phyloP scores from a whole-genome alignment of 768 basidiomycete species.

The Dioszegia crocea region DNA sequence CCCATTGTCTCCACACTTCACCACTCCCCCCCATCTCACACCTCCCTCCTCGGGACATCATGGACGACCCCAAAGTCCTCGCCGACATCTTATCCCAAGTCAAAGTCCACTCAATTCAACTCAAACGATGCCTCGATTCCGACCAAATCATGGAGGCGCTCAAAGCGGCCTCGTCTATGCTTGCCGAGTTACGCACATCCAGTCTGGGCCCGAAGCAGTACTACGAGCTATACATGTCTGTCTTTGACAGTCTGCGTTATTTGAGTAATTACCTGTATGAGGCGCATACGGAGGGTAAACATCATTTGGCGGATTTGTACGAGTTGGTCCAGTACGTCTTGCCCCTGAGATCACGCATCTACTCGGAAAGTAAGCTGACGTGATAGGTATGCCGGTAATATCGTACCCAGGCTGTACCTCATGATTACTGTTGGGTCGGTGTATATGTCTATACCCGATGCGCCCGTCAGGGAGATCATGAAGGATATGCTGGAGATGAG shows the following conservation, averaged over 20 bases:
- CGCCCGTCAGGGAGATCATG: slow-evolving; percentile 98
- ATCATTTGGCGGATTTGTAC: slow-evolving; percentile 96
- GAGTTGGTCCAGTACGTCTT: slow-evolving; percentile 90
- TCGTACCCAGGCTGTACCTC: slow-evolving; percentile 58
- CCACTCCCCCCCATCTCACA: neutral
- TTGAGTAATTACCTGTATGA: slow-evolving; percentile 90
- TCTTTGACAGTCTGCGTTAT: slow-evolving; percentile 92
- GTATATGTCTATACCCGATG: slow-evolving; percentile 97
- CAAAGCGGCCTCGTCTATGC: slow-evolving; percentile 95
- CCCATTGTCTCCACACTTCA: neutral
- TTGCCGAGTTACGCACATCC: slow-evolving; percentile 89
- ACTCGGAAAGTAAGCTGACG: slow-evolving; percentile 10
- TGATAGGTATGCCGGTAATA: slow-evolving; percentile 43
- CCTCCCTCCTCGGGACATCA: slow-evolving; percentile 5
- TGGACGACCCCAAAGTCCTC: slow-evolving; percentile 49
- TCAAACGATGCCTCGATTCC: slow-evolving; percentile 86
- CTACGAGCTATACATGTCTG: slow-evolving; percentile 98
- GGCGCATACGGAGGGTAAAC: slow-evolving; percentile 81
- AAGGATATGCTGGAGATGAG: slow-evolving; percentile 99
- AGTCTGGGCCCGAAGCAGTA: slow-evolving; percentile 89
- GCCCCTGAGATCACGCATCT: neutral
- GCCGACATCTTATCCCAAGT: slow-evolving; percentile 44
- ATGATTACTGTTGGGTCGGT: slow-evolving; percentile 99
- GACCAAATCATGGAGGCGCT: slow-evolving; percentile 99
- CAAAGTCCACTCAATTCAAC: slow-evolving; percentile 71